Conservation (phyloP, 1,139 yeast species). For the Pichia cactophila region DNA sequence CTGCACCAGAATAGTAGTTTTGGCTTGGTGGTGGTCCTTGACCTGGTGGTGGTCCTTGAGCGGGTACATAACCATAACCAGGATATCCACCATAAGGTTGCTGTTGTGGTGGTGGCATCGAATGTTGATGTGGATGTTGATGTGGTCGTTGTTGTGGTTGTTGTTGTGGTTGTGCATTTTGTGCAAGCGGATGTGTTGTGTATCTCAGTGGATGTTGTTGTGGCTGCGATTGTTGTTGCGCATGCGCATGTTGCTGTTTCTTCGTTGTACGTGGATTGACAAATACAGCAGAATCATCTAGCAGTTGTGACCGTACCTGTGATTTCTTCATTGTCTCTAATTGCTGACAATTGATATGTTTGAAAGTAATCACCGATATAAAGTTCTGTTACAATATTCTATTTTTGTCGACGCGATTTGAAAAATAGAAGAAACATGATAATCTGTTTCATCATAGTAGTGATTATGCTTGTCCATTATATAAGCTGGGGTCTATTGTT, state of each 20-base stretch:
- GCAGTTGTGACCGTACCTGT: slow-evolving; percentile 22
- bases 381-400: not conserved
- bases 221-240: slow-evolving; percentile 2
- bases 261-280: not conserved
- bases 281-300: slow-evolving; percentile 15
- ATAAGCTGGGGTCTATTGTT: too few relatives aligned
- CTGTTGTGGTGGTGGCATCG: slow-evolving; percentile 1
- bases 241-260: slow-evolving; percentile 2
- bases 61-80: not conserved
- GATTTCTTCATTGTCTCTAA: slow-evolving; percentile 18
- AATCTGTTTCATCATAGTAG: too few relatives aligned
- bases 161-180: not conserved
- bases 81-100: not conserved
- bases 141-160: slow-evolving; percentile 1
- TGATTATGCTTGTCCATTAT: too few relatives aligned
- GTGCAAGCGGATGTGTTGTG: not conserved
- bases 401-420: not conserved
- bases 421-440: too few relatives aligned
- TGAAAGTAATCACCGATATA: too few relatives aligned
- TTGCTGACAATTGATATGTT: not conserved
- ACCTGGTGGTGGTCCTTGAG: not conserved
- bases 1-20: not conserved
- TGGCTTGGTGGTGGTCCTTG: not conserved
- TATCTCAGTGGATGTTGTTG: not conserved
- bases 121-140: not conserved